Conservation (phyloP, 805 yeast genomes). For the Brettanomyces naardenensis region DNA sequence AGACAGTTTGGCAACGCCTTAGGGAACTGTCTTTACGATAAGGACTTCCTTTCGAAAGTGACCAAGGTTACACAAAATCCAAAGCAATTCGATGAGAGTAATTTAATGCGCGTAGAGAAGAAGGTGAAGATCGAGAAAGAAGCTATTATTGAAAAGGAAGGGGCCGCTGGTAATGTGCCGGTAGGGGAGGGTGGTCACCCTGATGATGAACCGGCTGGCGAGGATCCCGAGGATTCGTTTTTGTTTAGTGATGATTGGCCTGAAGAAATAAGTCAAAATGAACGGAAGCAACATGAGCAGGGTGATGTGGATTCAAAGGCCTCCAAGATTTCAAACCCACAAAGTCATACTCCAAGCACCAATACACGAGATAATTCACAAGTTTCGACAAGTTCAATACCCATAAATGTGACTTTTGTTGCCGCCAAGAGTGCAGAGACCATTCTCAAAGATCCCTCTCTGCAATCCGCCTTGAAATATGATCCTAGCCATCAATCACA, state of each 20-base stretch:
- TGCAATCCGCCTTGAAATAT: conserved; percentile 34
- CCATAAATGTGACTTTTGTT: conserved; percentile 36
- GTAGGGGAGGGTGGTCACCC: background rate
- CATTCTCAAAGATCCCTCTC: conserved; percentile 36
- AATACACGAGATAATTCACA: background rate
- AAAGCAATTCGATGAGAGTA: conserved; percentile 21
- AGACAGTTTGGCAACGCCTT: conserved; percentile 73
- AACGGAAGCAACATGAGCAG: conserved; percentile 10
- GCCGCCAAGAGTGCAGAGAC: conserved; percentile 58
- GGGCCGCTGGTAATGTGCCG: background rate
- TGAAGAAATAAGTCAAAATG: conserved; percentile 15
- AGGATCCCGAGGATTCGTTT: conserved; percentile 39
- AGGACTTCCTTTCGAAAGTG: conserved; percentile 48
- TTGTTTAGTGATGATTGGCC: conserved; percentile 41
- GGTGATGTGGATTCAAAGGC: too few relatives aligned
- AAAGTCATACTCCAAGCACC: too few relatives aligned
- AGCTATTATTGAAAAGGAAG: background rate
- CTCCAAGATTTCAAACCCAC: too few relatives aligned
- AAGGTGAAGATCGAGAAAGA: conserved; percentile 2
- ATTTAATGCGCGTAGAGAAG: conserved; percentile 19
- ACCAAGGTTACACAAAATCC: conserved; percentile 33
- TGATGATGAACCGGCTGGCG: background rate
- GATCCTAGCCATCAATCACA: conserved; percentile 53
- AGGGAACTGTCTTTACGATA: conserved; percentile 81
- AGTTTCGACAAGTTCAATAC: conserved; percentile 14